Evolutionary conservation across 768 basidiomycete genomes (phyloP).

Genomic region (Naematelia aurantialba): DNA sequence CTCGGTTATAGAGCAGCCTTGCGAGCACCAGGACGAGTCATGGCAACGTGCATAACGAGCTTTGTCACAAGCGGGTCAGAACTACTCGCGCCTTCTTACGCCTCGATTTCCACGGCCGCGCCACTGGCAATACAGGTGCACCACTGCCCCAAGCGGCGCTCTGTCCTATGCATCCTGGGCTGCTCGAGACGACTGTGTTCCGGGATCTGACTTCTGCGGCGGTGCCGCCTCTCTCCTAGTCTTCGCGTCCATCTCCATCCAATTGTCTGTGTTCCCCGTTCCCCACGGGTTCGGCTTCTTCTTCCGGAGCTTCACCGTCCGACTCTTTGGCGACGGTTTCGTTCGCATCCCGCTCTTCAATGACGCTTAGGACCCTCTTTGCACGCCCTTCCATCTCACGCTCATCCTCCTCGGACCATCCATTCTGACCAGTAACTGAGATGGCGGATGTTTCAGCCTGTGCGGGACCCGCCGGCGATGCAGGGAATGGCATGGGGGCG

Average conservation of each 20-base stretch:
- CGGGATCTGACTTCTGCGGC: too few species aligned
- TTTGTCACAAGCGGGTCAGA: too few species aligned
- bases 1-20: too few species aligned
- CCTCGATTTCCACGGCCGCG: too few species aligned
- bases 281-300: not conserved
- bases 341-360: slow-evolving; percentile 32
- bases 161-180: too few species aligned
- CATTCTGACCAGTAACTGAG: slow-evolving; percentile 27
- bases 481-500: slow-evolving; percentile 16
- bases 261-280: not conserved
- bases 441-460: slow-evolving; percentile 28
- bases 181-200: too few species aligned
- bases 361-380: slow-evolving; percentile 47
- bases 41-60: too few species aligned
- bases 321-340: not conserved
- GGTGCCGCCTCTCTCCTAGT: too few species aligned
- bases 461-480: slow-evolving; percentile 12
- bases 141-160: too few species aligned
- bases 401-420: slow-evolving; percentile 23
- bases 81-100: too few species aligned
- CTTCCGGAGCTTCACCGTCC: slow-evolving; percentile 2
- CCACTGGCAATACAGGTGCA: too few species aligned
- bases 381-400: slow-evolving; percentile 23
- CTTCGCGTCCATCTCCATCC: not conserved
- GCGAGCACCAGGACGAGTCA: too few species aligned